Percentiles rank a stretch among this genome's conserved stretches.
phyloP scores from a whole-genome alignment of 2,329 filamentous ascomycete genomes.

The Neofusicoccum sp. region DNA sequence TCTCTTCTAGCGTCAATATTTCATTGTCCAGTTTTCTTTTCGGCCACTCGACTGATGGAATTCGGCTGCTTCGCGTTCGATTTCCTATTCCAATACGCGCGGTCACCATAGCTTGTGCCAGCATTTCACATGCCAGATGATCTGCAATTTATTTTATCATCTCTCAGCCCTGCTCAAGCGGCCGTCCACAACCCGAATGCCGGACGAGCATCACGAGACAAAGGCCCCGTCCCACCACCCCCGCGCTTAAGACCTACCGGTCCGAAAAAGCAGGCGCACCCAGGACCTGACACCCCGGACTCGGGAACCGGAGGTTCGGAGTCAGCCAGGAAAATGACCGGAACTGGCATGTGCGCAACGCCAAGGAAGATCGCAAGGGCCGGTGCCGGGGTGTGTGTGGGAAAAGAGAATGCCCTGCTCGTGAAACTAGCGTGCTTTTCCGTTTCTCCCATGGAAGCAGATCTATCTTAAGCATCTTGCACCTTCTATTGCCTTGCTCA shows the following conservation, averaged over 20 bases:
- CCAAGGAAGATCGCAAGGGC: background rate
- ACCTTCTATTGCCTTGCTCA: background rate
- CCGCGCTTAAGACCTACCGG: background rate
- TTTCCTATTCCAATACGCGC: background rate
- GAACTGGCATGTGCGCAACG: background rate
- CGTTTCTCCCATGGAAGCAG: too few relatives aligned
- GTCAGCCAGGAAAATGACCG: background rate
- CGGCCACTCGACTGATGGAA: background rate
- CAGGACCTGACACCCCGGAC: background rate
- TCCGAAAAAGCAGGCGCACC: background rate
- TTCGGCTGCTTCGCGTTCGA: background rate
- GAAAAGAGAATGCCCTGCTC: background rate
- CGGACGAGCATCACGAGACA: background rate
- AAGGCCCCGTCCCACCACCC: background rate
- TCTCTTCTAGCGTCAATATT: background rate
- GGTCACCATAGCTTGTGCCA: background rate
- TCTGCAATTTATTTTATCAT: background rate
- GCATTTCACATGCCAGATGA: background rate
- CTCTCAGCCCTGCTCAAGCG: background rate
- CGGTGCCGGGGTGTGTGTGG: background rate
- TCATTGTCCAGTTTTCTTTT: background rate
- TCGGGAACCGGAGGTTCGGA: background rate
- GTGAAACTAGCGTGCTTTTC: background rate
- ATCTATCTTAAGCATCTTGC: background rate
- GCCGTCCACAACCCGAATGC: background rate